These are phyloP conservation scores for Pichia sp. DNA, from an alignment of 1,139 yeast species.

Conservation along the genomic window DNA sequence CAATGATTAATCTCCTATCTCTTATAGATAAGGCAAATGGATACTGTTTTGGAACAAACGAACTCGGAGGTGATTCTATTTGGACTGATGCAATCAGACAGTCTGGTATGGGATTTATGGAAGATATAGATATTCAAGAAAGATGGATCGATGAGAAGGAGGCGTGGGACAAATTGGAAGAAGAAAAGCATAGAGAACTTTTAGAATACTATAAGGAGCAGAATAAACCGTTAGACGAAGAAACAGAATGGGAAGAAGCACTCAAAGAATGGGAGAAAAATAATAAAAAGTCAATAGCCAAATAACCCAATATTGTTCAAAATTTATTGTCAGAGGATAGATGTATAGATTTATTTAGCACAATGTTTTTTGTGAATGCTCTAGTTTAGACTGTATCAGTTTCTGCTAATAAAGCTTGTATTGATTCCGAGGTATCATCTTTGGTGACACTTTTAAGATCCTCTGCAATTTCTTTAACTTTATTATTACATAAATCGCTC, in stretches of 20 bases:
- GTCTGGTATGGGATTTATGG: conserved; percentile 36
- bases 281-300: conserved; percentile 22
- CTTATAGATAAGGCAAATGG: conserved; percentile 89
- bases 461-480: conserved; percentile 20
- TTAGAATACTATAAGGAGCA: conserved; percentile 19
- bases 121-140: conserved; percentile 74
- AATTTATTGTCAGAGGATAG: no score
- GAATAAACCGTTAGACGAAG: conserved; percentile 37
- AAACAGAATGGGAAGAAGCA: conserved; percentile 67
- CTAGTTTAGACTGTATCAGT: conserved; percentile 1
- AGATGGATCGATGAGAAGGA: conserved; percentile 90
- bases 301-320: background rate
- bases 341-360: background rate
- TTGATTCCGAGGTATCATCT: conserved; percentile 3
- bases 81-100: conserved; percentile 95
- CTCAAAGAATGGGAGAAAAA: conserved; percentile 55
- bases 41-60: conserved; percentile 85
- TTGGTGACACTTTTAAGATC: conserved; percentile 14
- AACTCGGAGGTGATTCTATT: conserved; percentile 88
- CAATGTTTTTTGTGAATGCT: no score
- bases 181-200: conserved; percentile 36
- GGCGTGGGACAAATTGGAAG: conserved; percentile 58
- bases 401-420: conserved; percentile 5
- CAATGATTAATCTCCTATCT: conserved; percentile 77
- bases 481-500: conserved; percentile 22